Percentiles rank a stretch among this genome's conserved stretches.
These are phyloP conservation scores for Tranzscheliella williamsii DNA, from an alignment of 1,284 basidiomycete species.

Conservation along the genomic window DNA sequence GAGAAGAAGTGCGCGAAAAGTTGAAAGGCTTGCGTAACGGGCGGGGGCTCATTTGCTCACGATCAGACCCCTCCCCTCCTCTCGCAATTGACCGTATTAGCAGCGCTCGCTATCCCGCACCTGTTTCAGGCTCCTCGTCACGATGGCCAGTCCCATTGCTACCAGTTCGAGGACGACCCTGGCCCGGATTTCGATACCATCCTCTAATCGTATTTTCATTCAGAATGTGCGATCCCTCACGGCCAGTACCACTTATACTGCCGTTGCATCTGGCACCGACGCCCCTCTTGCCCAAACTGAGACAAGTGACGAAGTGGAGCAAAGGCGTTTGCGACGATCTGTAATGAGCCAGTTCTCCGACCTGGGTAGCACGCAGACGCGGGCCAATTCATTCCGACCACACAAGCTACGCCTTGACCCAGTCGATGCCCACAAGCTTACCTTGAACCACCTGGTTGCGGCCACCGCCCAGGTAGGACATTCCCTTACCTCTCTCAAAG, in stretches of 20 bases:
- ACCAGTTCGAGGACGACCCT: conserved; percentile 38
- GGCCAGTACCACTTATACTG: too few species aligned
- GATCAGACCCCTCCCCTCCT: background rate
- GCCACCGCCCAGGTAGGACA: conserved; percentile 94
- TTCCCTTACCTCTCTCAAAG: conserved; percentile 76
- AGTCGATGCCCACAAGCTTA: conserved; percentile 69
- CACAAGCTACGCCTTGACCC: conserved; percentile 74
- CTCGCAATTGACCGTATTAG: too few species aligned
- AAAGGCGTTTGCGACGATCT: conserved; percentile 35
- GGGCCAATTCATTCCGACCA: conserved; percentile 73
- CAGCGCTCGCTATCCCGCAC: background rate
- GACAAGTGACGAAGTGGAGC: conserved; percentile 11
- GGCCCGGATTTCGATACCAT: conserved; percentile 17
- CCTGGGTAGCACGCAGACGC: conserved; percentile 77
- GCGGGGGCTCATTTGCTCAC: background rate
- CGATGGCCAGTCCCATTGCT: conserved; percentile 42
- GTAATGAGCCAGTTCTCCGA: conserved; percentile 69
- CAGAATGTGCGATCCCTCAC: too few species aligned
- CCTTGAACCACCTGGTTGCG: conserved; percentile 86
- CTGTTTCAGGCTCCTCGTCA: background rate
- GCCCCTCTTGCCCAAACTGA: conserved; percentile 1
- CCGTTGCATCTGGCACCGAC: conserved; percentile 1
- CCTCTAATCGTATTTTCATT: too few species aligned
- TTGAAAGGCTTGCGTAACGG: background rate
- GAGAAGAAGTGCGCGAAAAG: background rate